phyloP scores from a whole-genome alignment of 2,329 filamentous ascomycete genomes.

The Trichoderma hamatum region DNA sequence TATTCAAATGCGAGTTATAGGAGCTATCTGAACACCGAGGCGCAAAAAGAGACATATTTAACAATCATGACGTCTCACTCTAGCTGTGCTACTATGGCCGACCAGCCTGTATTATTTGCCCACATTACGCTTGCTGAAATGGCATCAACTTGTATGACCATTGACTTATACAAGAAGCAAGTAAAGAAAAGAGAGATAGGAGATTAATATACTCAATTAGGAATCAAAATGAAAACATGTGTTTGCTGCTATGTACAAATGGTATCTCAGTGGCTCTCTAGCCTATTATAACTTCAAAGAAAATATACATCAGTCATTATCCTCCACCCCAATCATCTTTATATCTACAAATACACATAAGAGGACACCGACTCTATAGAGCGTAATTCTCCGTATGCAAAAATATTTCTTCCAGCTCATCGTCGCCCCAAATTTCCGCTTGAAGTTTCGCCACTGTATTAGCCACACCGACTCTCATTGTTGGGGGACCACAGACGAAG shows the following conservation, averaged over 20 bases:
- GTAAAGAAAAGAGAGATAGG: background rate
- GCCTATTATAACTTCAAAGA: conserved; percentile 21
- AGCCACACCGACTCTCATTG: conserved; percentile 87
- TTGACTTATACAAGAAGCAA: background rate
- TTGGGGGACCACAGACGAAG: conserved; percentile 87
- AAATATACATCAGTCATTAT: conserved; percentile 24
- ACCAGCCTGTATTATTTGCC: background rate
- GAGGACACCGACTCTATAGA: conserved; percentile 51
- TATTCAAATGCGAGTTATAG: background rate
- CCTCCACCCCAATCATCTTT: background rate
- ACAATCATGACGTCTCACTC: background rate
- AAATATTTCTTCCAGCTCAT: conserved; percentile 84
- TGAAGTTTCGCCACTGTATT: conserved; percentile 82
- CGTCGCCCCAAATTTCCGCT: conserved; percentile 78
- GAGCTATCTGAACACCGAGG: background rate
- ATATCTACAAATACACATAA: conserved; percentile 18
- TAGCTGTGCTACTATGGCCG: background rate
- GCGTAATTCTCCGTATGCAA: conserved; percentile 96
- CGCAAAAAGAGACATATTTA: background rate
- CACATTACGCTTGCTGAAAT: background rate
- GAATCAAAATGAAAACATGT: conserved; percentile 1
- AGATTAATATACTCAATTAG: background rate
- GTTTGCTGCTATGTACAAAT: conserved; percentile 20
- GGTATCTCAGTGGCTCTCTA: conserved; percentile 25
- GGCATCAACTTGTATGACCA: background rate